Base-by-base conservation (phyloP, 805 yeast genomes). In the Candida endomychidarum region DNA sequence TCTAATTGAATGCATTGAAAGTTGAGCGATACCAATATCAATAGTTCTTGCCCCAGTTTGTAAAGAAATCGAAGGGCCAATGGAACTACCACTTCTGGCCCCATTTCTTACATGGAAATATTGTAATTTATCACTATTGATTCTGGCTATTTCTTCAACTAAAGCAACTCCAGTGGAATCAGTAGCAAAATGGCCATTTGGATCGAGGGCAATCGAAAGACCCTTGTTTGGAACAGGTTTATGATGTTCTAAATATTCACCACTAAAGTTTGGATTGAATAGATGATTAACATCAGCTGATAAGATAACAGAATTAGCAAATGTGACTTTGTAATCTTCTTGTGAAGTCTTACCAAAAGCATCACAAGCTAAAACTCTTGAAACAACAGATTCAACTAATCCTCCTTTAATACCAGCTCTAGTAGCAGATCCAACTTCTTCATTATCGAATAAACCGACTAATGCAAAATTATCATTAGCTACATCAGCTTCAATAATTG, bases 211-310 rank as follows among this genome's bases (percentile, higher is more conserved):
- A 21, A 88, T 58, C 1, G 88, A 69, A 45, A 86, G 58, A 42
- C 96, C 96, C 27, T 70, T 76, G 67, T 87, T 87, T 47, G 91
- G 89, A 45, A 79, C 66, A 14, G 96, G 93, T 57, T 78, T 81
- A 68, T 86, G 95, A 63, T 82, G 62, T 52, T 84, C 90, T 55
- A 85, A 68, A 61, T 87, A 86, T 24, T 77, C 83, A n/a, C 55
- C 53, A 38, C 70, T 56, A 53, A 82, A 85, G 64, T 86, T 85
- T 40, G 96, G 96, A 66, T 87, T 85, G 51, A 81, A 70, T 57
- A 87, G 75, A 61, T 87, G 96, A 46, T 72, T 82, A 29, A 87
- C 96, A 57, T 87, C 96, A 3, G 95, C 90, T 5, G 95, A 84
- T 28, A 87, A 61, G 45, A 88, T 72, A 58, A 87, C 76, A 30